phyloP scores from a whole-genome alignment of 225 moss, liverwort and hornwort genomes.

The Ulota crispa region DNA sequence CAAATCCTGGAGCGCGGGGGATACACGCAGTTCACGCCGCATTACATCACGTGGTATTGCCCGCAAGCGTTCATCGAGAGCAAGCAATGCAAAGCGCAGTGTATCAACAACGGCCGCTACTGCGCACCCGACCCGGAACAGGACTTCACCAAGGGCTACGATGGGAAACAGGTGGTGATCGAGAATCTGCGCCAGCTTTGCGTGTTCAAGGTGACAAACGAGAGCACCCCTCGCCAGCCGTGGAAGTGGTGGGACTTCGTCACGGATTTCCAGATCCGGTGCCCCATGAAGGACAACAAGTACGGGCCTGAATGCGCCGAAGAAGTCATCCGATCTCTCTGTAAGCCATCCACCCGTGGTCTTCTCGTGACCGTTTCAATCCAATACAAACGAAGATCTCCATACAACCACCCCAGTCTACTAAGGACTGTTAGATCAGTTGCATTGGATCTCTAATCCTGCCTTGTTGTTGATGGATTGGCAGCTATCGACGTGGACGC shows the following conservation, averaged over 20 bases:
- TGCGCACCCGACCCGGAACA: slow-evolving; percentile 98
- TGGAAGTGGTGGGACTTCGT: slow-evolving; percentile 99
- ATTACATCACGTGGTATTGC: slow-evolving; percentile 98
- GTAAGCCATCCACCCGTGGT: slow-evolving; percentile 9
- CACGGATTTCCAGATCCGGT: slow-evolving; percentile 92
- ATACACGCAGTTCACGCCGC: slow-evolving; percentile 86
- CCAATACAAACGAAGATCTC: neutral
- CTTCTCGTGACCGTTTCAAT: neutral
- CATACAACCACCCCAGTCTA: neutral
- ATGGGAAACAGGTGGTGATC: slow-evolving; percentile 84
- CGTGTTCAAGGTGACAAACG: slow-evolving; percentile 65
- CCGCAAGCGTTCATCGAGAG: slow-evolving; percentile 65
- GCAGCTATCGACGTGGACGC: slow-evolving; percentile 51
- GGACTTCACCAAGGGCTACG: slow-evolving; percentile 77
- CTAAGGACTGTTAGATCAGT: neutral
- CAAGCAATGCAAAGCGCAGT: slow-evolving; percentile 90
- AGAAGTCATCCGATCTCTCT: slow-evolving; percentile 70
- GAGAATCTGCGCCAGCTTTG: slow-evolving; percentile 91
- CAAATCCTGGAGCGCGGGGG: slow-evolving; percentile 80
- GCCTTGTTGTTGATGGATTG: neutral
- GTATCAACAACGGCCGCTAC: slow-evolving; percentile 92
- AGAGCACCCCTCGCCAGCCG: slow-evolving; percentile 39
- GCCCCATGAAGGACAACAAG: slow-evolving; percentile 77
- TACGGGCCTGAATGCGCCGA: slow-evolving; percentile 67
- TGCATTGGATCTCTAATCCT: neutral